phyloP scores from a whole-genome alignment of 2,329 filamentous ascomycete species.

The Ambrosiella cleistominuta region DNA sequence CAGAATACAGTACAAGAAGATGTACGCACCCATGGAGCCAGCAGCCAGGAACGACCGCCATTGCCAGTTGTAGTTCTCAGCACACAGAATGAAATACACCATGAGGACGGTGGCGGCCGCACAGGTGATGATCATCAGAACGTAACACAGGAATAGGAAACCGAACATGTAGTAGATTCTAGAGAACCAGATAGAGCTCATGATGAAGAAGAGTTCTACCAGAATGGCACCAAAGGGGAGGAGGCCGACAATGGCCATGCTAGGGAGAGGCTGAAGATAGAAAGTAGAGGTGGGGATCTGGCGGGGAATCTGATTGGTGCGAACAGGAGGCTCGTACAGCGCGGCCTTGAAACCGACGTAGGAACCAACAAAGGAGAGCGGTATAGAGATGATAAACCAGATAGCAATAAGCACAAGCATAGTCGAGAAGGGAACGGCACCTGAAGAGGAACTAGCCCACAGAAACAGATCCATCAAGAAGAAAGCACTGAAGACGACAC shows the following conservation, averaged over 20 bases:
- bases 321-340: slow-evolving; percentile 61
- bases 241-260: slow-evolving; percentile 80
- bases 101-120: slow-evolving; percentile 83
- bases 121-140: slow-evolving; percentile 88
- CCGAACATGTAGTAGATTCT: slow-evolving; percentile 99
- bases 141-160: slow-evolving; percentile 94
- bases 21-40: slow-evolving; percentile 77
- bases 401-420: slow-evolving; percentile 89
- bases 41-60: slow-evolving; percentile 89
- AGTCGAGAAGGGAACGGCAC: slow-evolving; percentile 87
- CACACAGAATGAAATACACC: slow-evolving; percentile 90
- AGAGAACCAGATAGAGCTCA: slow-evolving; percentile 97
- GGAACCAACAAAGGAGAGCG: slow-evolving; percentile 73
- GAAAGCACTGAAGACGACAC: slow-evolving; percentile 70
- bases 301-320: slow-evolving; percentile 93
- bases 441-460: slow-evolving; percentile 81
- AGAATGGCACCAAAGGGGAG: slow-evolving; percentile 94
- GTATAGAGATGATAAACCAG: slow-evolving; percentile 94
- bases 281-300: slow-evolving; percentile 76
- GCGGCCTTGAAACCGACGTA: slow-evolving; percentile 78
- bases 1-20: slow-evolving; percentile 77
- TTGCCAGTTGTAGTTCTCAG: slow-evolving; percentile 98
- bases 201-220: slow-evolving; percentile 97
- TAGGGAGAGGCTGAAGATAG: slow-evolving; percentile 74
- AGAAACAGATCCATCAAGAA: slow-evolving; percentile 94